phyloP scores from a whole-genome alignment of 768 basidiomycete species.

The Naganishia kalamii region DNA sequence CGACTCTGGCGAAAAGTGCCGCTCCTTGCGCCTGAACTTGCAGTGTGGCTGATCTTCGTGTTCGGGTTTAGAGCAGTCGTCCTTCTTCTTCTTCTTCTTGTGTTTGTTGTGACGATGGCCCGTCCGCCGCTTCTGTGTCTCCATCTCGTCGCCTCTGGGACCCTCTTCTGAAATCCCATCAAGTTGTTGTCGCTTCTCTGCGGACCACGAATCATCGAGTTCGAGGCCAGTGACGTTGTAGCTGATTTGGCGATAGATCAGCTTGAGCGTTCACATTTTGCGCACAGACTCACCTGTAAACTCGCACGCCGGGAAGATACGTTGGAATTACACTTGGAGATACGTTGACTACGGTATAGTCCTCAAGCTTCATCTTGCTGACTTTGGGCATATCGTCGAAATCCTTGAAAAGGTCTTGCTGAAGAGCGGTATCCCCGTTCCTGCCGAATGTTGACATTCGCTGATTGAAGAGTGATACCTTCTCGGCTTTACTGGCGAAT shows the following conservation, averaged over 20 bases:
- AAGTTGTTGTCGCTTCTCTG: slow-evolving; percentile 40
- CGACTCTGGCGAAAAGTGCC: slow-evolving; percentile 54
- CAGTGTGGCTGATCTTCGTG: slow-evolving; percentile 46
- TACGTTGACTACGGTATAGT: slow-evolving; percentile 72
- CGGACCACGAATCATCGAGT: slow-evolving; percentile 24
- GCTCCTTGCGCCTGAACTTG: slow-evolving; percentile 48
- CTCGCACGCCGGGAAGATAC: slow-evolving; percentile 70
- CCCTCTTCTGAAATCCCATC: neutral
- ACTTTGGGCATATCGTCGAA: slow-evolving; percentile 57
- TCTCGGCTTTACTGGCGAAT: slow-evolving; percentile 1
- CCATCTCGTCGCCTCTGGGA: neutral
- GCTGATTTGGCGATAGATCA: no score
- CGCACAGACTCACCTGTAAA: slow-evolving; percentile 56
- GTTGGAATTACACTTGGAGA: slow-evolving; percentile 80
- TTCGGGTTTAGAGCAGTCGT: slow-evolving; percentile 38
- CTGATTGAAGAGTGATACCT: neutral
- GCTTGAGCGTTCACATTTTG: neutral
- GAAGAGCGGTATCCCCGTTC: slow-evolving; percentile 49
- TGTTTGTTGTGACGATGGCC: slow-evolving; percentile 16
- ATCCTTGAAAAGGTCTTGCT: slow-evolving; percentile 56
- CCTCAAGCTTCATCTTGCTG: slow-evolving; percentile 55
- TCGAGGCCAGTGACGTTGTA: slow-evolving; percentile 59
- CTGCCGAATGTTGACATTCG: slow-evolving; percentile 26
- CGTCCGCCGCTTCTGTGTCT: slow-evolving; percentile 3
- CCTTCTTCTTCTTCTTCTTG: slow-evolving; percentile 50